phyloP scores from a whole-genome alignment of 768 basidiomycete genomes.

The Termitomyces sp. region DNA sequence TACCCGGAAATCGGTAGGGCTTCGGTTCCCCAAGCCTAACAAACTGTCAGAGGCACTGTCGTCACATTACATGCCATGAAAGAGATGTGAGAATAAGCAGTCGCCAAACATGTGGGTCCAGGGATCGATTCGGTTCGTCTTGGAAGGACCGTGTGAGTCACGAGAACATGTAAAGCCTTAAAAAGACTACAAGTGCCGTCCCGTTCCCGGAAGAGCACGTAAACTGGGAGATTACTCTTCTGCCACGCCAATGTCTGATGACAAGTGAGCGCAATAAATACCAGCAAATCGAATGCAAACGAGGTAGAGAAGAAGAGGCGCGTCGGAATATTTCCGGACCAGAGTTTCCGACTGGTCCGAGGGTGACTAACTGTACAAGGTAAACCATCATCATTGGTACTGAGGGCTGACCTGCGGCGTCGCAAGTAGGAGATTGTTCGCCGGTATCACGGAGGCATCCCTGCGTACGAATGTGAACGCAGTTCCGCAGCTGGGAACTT shows the following conservation, averaged over 20 bases:
- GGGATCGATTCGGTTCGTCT: too few relatives aligned
- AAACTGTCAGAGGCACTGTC: background rate
- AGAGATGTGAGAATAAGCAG: background rate
- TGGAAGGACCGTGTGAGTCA: background rate
- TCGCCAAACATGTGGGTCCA: background rate
- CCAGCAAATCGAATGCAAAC: slow-evolving; percentile 6
- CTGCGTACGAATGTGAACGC: background rate
- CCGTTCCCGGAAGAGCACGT: too few relatives aligned
- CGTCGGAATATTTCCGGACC: background rate
- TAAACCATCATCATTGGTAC: background rate
- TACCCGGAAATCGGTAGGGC: background rate
- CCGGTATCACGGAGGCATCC: background rate
- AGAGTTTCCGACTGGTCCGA: background rate
- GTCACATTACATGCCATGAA: background rate
- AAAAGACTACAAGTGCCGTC: background rate
- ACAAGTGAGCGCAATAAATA: background rate
- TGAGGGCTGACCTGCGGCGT: too few relatives aligned
- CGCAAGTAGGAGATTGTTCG: background rate
- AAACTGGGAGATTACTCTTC: background rate
- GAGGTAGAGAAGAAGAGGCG: background rate
- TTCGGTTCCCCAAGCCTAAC: background rate
- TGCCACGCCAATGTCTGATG: background rate
- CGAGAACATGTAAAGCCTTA: background rate
- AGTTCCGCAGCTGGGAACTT: background rate
- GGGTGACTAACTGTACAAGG: background rate